Evolutionary conservation across 2,329 filamentous ascomycete genomes (phyloP), one percentile per base, ranked within the genome.

Genomic region (Ilyonectria robusta): DNA sequence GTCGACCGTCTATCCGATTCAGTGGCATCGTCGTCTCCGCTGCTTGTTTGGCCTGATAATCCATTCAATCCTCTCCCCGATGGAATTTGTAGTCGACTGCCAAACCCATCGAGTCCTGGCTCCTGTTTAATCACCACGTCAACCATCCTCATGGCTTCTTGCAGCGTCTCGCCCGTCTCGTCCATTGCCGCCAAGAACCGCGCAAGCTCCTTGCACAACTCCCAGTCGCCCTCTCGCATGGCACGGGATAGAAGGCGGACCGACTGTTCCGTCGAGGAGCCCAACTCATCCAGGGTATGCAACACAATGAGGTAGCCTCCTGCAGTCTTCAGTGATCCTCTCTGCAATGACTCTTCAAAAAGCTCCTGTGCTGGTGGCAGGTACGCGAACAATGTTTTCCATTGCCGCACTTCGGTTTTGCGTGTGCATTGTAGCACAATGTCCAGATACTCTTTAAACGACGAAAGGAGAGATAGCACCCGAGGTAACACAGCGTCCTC

Each of bases 361-460:
- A 99, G 87, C 72, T 96, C 93, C 75, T 94, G 92, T 4, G 95
- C 94, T 1, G 95, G 94, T 1, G 96, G 96, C 1, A 99, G 86
- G 75, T 98, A 94, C 5, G 91, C 90, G 79, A 99, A 99, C 1
- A 99, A 86, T 1, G 96, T 98, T 66, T 93, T 91, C 96, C 96
- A 99, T 62, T 94, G 97, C 44, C 95, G 91, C 8, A 97, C 91
- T 78, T 99, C 96, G 0, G 96, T 99, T 81, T 99, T 99, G 61
- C 96, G 92, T 1, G 96, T 98, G 81, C 96, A 99, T 81, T 97
- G 96, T 21, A 99, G 92, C 26, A 99, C 92, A 65, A 98, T 96
- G 75, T 98, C 95, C 17, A 98, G 90, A 77, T 98, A 99, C 65
- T 94, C 90, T 62, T 91, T 92, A 80, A 94, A 93, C 1, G 91